phyloP scores from a whole-genome alignment of 1,284 basidiomycete genomes.

The Ustanciosporium gigantosporum region DNA sequence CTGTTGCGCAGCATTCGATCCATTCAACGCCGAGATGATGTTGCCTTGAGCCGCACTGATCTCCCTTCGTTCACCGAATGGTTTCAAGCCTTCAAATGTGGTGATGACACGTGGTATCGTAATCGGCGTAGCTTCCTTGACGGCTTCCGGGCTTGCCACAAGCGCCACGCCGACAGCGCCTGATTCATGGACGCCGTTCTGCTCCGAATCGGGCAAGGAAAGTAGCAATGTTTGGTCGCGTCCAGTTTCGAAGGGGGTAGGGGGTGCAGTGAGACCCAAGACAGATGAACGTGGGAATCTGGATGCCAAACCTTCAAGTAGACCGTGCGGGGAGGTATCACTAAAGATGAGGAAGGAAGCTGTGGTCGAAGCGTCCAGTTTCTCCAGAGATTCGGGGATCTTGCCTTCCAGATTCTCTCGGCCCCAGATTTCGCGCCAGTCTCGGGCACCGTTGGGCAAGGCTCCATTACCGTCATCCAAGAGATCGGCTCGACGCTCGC shows the following conservation, averaged over 20 bases:
- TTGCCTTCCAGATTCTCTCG: constrained; percentile 45
- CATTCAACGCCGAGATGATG: constrained; percentile 71
- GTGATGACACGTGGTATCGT: constrained; percentile 59
- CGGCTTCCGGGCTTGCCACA: constrained; percentile 38
- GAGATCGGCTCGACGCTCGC: constrained; percentile 31
- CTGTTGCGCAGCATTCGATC: constrained; percentile 72
- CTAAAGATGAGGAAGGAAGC: constrained; percentile 69
- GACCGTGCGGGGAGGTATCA: constrained; percentile 70
- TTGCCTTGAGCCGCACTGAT: constrained; percentile 79
- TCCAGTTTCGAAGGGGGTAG: constrained; percentile 83
- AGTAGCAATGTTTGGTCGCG: constrained; percentile 76
- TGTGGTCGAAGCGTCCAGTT: constrained; percentile 54
- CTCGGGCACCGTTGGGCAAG: constrained; percentile 11
- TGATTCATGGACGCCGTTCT: constrained; percentile 65
- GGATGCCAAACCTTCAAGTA: constrained; percentile 65
- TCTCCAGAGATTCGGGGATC: constrained; percentile 28
- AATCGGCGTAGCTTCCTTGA: constrained; percentile 7
- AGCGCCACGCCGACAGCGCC: constrained; percentile 78
- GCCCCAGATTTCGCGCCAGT: constrained; percentile 53
- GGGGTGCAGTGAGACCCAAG: constrained; percentile 73
- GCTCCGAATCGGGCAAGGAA: constrained; percentile 41
- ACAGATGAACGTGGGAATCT: constrained; percentile 66
- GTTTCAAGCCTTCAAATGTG: constrained; percentile 67
- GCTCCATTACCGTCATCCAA: constrained; percentile 30
- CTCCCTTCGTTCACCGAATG: constrained; percentile 66